Evolutionary conservation across 352 stramenopile species (phyloP), one percentile per base, ranked within the genome.

Genomic region (Peronospora farinosa): DNA sequence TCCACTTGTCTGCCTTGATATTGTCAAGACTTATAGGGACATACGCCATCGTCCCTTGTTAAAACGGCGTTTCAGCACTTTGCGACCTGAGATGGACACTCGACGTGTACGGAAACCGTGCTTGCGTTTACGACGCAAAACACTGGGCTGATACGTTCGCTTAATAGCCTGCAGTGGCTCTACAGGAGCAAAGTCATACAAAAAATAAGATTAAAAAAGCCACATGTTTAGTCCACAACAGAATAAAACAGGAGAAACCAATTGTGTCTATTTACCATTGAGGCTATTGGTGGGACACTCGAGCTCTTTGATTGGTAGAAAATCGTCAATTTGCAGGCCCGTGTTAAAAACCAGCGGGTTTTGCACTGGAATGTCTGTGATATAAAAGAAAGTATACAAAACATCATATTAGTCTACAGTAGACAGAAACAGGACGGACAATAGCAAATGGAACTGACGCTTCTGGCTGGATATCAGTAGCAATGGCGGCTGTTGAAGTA

Each of bases 71-170:
- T 79, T 91, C 32, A 92, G 65, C 44, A 80, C 52, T 59, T 89
- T 90, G 54, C 82, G 79, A 42, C 82, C 82, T 35, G 79, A 74
- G 45, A 90, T 77, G 42, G 79, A 84, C 57, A 85, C 57, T 15
- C 79, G 76, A 43, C 82, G 82, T 45, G 79, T 74, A 32, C 78
- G 78, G 72, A 92, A 92, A 49, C 82, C 82, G 57, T 91, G 81
- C 63, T 92, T 92, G 45, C 82, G 73, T 70, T 92, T 92, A 48
- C 82, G 82, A 33, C 82, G 82, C 62, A 92, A 58, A 30, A 91
- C 79, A 51, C 82, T 92, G 36, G 82, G 82, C 63, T 92, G 82
- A 63, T 91, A 92, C 49, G 82, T 92, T 40, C 82, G 78, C 70
- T 92, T 92, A 33, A 92, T 70, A 21, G 79, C 82, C 47, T 77